Base-by-base conservation (phyloP, 306 rosid species). In the Vigna hirtella region DNA sequence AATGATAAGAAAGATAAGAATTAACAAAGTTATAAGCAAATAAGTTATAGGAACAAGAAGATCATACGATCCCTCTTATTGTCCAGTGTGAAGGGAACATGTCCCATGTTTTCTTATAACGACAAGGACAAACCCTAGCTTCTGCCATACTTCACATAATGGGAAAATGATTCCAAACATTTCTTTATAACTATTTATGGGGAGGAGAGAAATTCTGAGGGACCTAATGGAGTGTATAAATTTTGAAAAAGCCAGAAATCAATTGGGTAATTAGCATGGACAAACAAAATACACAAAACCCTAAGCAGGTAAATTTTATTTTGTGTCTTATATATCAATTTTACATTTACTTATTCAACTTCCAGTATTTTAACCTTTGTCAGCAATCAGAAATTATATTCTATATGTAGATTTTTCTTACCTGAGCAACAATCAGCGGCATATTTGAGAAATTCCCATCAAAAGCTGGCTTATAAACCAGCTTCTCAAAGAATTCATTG, bases 351-450 rank as follows among this genome's bases (percentile, higher is more conserved):
- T n/a, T 4, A 38, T 66, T 18, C 15, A 67, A 45, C 55, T 67
- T 1, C 17, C 5, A 43, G 53, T 62, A 32, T 20, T 13, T 36
- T 64, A 64, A 64, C 70, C 26, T n/a, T 17, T 17, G 4, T 1
- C 18, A 64, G 26, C 49, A 34, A 64, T 9, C 18, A 18, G 30
- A 38, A 17, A 65, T n/a, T 3, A 38, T 14, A 40, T 68, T 26
- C 16, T 48, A 48, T 15, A 47, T 26, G 24, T 61, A 36, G 42
- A 36, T 36, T 13, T 72, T 3, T 48, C 86, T 84, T 58, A 92
- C 97, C 95, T 92, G 97, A 69, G 90, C 97, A 83, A 82, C 97
- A 79, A 90, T 76, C 52, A 92, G 74, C 50, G 95, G 97, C 88
- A 90, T 88, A 67, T 74, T 75, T n/a, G 89, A 85, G 84, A 90